Evolutionary conservation across 2,329 filamentous ascomycete species (phyloP), one percentile per base, ranked within the genome.

Genomic region (Apiospora malaysiana): DNA sequence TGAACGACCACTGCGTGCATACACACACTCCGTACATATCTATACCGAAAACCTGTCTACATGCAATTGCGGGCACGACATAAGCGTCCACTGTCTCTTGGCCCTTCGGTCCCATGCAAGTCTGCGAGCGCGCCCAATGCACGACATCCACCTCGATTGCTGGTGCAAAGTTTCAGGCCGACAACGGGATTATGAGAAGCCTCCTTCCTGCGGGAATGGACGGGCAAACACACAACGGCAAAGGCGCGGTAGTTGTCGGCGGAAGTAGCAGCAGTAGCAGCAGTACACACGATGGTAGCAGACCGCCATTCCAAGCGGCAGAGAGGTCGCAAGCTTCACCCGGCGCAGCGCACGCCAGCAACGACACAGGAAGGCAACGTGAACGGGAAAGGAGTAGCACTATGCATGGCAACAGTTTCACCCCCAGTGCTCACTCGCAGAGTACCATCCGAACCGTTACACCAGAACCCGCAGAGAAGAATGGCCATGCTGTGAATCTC

Each of bases 401-500:
- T 68, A 70, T 69, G 70, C 77, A 73, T 21, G 63, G 47, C 71
- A 70, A 73, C 65, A 74, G 74, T 71, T 77, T 78, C 69, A 79
- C 77, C 66, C 73, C 80, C 69, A 75, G 72, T 71, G 73, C 73
- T 73, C 75, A 72, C 56, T 68, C 77, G 72, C 81, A 83, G 74
- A 77, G 79, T 73, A 88, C 87, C 65, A 88, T 91, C 76, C 89
- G 91, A 73, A 83, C 90, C 70, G 90, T 93, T 74, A 93, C 91
- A 73, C 91, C 91, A 74, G 92, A 94, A 59, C 82, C 81, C 56
- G 73, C 78, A 72, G 85, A 86, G 72, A 75, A 79, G 42, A 72
- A 73, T 45, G 70, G 40, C 5, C 67, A 51, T 56, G 67, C 69
- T 70, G 65, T 72, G 37, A 70, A 72, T 25, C 75, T 68, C 14